These are phyloP conservation scores for Aureobasidium lini DNA, from an alignment of 2,329 filamentous ascomycete species.

Conservation along the genomic window DNA sequence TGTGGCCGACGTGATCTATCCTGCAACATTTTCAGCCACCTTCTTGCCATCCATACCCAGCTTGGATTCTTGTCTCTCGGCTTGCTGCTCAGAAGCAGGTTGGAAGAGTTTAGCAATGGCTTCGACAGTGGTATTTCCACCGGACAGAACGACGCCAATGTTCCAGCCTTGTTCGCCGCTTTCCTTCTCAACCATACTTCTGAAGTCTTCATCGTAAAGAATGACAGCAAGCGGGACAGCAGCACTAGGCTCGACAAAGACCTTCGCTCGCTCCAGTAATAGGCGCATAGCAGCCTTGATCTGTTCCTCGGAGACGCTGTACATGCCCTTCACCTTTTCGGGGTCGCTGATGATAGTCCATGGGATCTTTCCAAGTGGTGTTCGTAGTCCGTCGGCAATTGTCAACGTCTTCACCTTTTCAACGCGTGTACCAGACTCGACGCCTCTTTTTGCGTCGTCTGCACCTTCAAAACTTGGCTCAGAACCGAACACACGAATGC, in stretches of 20 bases:
- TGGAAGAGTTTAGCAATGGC: slow-evolving; percentile 50
- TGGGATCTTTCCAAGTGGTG: slow-evolving; percentile 67
- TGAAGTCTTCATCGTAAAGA: slow-evolving; percentile 79
- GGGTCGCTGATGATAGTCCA: slow-evolving; percentile 71
- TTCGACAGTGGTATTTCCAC: slow-evolving; percentile 59
- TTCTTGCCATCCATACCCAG: slow-evolving; percentile 34
- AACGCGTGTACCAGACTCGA: slow-evolving; percentile 58
- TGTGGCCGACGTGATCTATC: slow-evolving; percentile 19
- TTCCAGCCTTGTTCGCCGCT: slow-evolving; percentile 69
- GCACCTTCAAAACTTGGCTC: slow-evolving; percentile 78
- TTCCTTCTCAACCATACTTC: slow-evolving; percentile 60
- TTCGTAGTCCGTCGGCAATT: slow-evolving; percentile 81
- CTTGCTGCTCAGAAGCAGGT: slow-evolving; percentile 20
- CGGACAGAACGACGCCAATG: slow-evolving; percentile 53
- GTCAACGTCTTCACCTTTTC: slow-evolving; percentile 66
- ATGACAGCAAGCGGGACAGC: slow-evolving; percentile 78
- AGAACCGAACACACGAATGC: slow-evolving; percentile 72
- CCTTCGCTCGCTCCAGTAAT: slow-evolving; percentile 80
- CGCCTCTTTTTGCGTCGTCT: slow-evolving; percentile 70
- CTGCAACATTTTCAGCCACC: slow-evolving; percentile 40
- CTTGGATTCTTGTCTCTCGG: slow-evolving; percentile 34
- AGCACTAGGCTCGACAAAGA: slow-evolving; percentile 81
- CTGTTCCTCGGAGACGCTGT: slow-evolving; percentile 70
- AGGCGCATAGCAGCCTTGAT: slow-evolving; percentile 70
- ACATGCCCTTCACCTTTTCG: slow-evolving; percentile 62